Evolutionary conservation across 2,329 filamentous ascomycete genomes (phyloP), one percentile per base, ranked within the genome.

Genomic region (Sphaerulina vaccinii): DNA sequence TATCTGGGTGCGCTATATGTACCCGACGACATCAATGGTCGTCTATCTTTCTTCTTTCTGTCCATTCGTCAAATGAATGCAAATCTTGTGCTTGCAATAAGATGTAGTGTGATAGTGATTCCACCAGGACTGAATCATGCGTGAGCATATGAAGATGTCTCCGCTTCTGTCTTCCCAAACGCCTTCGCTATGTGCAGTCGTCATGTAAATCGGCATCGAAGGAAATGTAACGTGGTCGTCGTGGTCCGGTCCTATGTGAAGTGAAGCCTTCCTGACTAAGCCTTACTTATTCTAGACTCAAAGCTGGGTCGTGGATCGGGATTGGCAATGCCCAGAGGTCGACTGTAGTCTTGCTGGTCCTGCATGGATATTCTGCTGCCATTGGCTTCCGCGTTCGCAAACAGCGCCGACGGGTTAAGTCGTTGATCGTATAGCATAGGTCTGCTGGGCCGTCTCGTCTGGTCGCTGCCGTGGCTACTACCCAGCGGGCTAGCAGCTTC

Each of bases 291-390:
- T 32, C 63, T 56, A 11, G 63, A 65, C 44, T 66, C 65, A 48
- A 66, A 65, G 42, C 63, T 66, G 8, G 52, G 47, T 42, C 65
- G 60, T n/a, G 55, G 55, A 51, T 70, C 68, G 9, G 68, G 68
- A 40, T 70, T 70, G 27, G 59, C 60, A 18, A 77, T 72, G 19
- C 74, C 74, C 5, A 67, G 57, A 40, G 73, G 71, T 41, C 75
- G 69, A 39, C 72, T 73, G 54, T 76, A 78, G 52, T 78, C 75
- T 49, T 76, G 72, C 46, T 76, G 67, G 49, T 74, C 77, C 38
- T 68, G 71, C 37, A 78, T 65, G 44, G 74, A 76, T 19, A 71
- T 68, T 18, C 71, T 70, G 52, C 74, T 77, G 15, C 67, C 66
- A 52, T 76, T 78, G n/a, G 72, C 71, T 29, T 70, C 66, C 37